A percentile compares a stretch with the other conserved stretches of the same genome.
Conservation (phyloP, 495 filamentous ascomycete species). For the Lasiosphaeria hispida region DNA sequence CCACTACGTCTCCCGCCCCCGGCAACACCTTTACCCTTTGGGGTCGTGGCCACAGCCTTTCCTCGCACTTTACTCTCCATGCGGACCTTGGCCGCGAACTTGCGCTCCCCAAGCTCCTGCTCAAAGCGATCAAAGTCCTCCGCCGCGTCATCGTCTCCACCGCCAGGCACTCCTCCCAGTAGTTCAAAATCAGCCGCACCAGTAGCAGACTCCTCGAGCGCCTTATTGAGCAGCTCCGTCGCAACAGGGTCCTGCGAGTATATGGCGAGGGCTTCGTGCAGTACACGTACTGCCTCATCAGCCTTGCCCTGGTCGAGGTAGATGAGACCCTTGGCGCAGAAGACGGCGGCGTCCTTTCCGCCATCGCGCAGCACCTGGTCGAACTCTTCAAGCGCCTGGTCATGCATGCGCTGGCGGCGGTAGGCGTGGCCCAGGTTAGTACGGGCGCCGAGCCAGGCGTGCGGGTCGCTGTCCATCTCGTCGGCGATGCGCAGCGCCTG, state of each 20-base stretch:
- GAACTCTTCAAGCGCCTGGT: conserved; percentile 73
- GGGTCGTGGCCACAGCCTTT: background rate
- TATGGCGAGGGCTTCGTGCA: conserved; percentile 72
- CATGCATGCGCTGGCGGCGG: conserved; percentile 65
- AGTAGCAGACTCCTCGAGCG: conserved; percentile 63
- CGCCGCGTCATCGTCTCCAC: conserved; percentile 24
- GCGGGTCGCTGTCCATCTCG: conserved; percentile 74
- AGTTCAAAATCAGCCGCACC: conserved; percentile 22
- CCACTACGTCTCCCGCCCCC: background rate
- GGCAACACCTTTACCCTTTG: conserved; percentile 27
- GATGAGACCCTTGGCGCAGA: conserved; percentile 71
- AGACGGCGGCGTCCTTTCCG: conserved; percentile 67
- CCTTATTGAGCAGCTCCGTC: conserved; percentile 70
- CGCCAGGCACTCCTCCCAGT: background rate
- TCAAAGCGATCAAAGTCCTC: conserved; percentile 36
- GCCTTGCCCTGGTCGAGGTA: conserved; percentile 64
- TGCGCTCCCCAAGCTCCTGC: conserved; percentile 28
- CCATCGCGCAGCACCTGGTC: conserved; percentile 77
- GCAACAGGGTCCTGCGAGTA: conserved; percentile 70
- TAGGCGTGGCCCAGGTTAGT: conserved; percentile 88
- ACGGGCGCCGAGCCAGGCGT: conserved; percentile 82
- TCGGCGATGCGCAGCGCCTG: conserved; percentile 72
- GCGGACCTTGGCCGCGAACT: conserved; percentile 23
- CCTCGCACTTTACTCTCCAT: conserved; percentile 22
- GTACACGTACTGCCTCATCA: conserved; percentile 63